A percentile compares a stretch with the other conserved stretches of the same genome.
These are phyloP conservation scores for Alternaria gaisen DNA, from an alignment of 2,329 filamentous ascomycete species.

Conservation along the genomic window DNA sequence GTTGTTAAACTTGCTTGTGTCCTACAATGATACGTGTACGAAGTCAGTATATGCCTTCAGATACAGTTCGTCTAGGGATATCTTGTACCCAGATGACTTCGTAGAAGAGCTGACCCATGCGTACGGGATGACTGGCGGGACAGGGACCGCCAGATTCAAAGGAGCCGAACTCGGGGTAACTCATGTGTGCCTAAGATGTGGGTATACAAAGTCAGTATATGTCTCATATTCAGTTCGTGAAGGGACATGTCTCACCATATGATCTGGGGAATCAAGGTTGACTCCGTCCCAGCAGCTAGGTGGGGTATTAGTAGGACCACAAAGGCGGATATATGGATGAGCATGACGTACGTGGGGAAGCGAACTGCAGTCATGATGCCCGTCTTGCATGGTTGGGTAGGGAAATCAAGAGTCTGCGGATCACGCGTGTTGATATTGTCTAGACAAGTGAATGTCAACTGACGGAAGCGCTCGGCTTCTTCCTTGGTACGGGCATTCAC, in stretches of 20 bases:
- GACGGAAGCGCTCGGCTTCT: conserved; percentile 52
- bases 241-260: conserved; percentile 38
- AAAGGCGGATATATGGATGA: neutral
- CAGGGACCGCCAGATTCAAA: conserved; percentile 57
- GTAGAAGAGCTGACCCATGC: conserved; percentile 36
- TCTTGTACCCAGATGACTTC: conserved; percentile 29
- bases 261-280: conserved; percentile 35
- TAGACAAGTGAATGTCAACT: conserved; percentile 58
- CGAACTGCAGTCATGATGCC: conserved; percentile 57
- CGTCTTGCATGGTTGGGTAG: conserved; percentile 50
- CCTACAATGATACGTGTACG: neutral
- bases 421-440: conserved; percentile 50
- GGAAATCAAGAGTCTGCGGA: conserved; percentile 54
- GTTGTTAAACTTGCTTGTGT: conserved; percentile 49
- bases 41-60: too few relatives aligned
- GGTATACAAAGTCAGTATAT: too few relatives aligned
- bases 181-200: conserved; percentile 19
- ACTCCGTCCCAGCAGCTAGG: conserved; percentile 35
- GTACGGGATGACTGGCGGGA: conserved; percentile 57
- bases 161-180: conserved; percentile 33
- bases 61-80: too few relatives aligned
- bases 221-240: too few relatives aligned
- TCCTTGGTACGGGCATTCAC: conserved; percentile 40
- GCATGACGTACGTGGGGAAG: conserved; percentile 42
- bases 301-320: neutral